phyloP scores from a whole-genome alignment of 2,329 filamentous ascomycete genomes.

The Aspergillus carbonarius region DNA sequence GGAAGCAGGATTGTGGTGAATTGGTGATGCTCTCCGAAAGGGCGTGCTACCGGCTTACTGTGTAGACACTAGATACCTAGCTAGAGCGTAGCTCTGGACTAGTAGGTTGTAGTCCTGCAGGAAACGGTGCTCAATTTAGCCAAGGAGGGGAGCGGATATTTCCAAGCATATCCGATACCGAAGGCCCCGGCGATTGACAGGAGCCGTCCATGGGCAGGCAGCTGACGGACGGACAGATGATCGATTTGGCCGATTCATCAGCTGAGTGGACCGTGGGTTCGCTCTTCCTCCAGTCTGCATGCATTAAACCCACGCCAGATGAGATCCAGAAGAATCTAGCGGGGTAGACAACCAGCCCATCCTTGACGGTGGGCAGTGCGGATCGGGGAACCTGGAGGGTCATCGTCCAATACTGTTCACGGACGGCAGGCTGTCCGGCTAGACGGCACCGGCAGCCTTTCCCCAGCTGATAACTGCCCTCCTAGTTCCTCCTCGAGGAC shows the following conservation, averaged over 20 bases:
- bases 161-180: not conserved
- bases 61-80: too few species aligned
- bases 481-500: not conserved
- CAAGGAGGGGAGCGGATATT: not conserved
- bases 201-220: not conserved
- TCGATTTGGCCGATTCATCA: not conserved
- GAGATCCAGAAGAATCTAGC: conserved; percentile 23
- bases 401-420: conserved; percentile 14
- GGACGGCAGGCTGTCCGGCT: conserved; percentile 7
- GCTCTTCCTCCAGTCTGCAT: not conserved
- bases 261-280: conserved; percentile 2
- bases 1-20: not conserved
- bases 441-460: conserved; percentile 11
- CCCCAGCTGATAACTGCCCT: not conserved
- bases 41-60: not conserved
- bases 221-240: conserved; percentile 1
- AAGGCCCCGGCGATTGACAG: not conserved
- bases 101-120: not conserved
- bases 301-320: conserved; percentile 13
- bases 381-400: conserved; percentile 13
- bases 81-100: not conserved
- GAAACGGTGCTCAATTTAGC: not conserved
- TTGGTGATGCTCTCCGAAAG: not conserved
- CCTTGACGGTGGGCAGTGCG: conserved; percentile 5
- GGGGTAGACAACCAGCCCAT: conserved; percentile 12